Conservation (phyloP, 2,329 filamentous ascomycete species). For the Didymella glomerata region DNA sequence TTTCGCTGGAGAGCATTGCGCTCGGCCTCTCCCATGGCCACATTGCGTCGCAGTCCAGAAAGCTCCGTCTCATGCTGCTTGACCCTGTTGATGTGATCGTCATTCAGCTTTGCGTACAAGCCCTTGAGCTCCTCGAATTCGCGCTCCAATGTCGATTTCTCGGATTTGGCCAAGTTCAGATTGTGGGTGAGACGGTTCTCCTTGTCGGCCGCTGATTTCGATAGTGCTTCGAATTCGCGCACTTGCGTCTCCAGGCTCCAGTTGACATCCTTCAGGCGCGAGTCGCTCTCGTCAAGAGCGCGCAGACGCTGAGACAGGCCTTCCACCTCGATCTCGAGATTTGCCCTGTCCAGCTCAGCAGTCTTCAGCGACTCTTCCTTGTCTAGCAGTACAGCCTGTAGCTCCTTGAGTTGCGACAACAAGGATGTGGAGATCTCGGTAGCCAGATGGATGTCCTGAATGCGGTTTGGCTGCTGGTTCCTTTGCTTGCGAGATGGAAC, state of each 20-base stretch:
- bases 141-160: conserved; percentile 80
- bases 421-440: conserved; percentile 96
- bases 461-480: conserved; percentile 86
- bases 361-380: conserved; percentile 86
- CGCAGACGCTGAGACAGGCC: conserved; percentile 81
- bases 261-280: conserved; percentile 97
- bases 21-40: conserved; percentile 80
- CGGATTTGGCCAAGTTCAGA: conserved; percentile 72
- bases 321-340: conserved; percentile 83
- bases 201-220: conserved; percentile 79
- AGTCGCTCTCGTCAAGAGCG: conserved; percentile 88
- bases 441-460: conserved; percentile 98
- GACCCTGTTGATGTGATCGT: conserved; percentile 78
- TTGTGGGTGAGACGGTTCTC: conserved; percentile 82
- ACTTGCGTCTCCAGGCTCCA: conserved; percentile 95
- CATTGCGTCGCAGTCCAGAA: conserved; percentile 80
- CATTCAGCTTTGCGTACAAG: conserved; percentile 76
- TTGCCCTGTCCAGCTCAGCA: conserved; percentile 76
- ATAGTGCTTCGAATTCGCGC: conserved; percentile 78
- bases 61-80: conserved; percentile 92
- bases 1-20: conserved; percentile 80
- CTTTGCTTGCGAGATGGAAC: conserved; percentile 87
- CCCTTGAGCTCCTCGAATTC: conserved; percentile 92
- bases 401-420: conserved; percentile 88
- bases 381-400: conserved; percentile 85